phyloP scores from a whole-genome alignment of 164 flowering plant genomes.

The Cinnamomum micranthum region DNA sequence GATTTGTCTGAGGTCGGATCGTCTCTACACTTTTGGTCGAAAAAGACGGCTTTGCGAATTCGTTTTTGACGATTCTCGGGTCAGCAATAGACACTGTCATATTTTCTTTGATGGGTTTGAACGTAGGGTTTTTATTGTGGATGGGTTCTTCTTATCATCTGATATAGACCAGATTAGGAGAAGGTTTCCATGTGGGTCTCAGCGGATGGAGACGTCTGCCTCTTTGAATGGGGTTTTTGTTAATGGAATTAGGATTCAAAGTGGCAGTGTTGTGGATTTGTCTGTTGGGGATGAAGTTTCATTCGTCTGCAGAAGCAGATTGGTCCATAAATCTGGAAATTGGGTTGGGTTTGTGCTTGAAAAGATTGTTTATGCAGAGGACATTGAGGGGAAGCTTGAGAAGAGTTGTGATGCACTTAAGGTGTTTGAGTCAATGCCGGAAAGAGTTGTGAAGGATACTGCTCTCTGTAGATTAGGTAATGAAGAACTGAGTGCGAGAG shows the following conservation, averaged over 20 bases:
- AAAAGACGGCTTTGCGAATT: conserved; percentile 25
- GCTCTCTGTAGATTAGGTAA: conserved; percentile 6
- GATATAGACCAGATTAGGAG: conserved; percentile 25
- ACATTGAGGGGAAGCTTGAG: conserved; percentile 16
- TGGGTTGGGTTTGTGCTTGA: conserved; percentile 53
- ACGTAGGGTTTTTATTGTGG: conserved; percentile 40
- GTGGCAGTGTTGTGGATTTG: conserved; percentile 35
- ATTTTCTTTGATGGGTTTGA: conserved; percentile 36
- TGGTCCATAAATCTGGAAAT: conserved; percentile 13
- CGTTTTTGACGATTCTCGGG: conserved; percentile 35
- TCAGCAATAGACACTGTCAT: conserved; percentile 75
- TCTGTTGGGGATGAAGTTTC: conserved; percentile 61
- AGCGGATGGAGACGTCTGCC: conserved; percentile 3
- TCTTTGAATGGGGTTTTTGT: conserved; percentile 75
- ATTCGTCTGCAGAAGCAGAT: conserved; percentile 35
- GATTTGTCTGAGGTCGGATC: conserved; percentile 40
- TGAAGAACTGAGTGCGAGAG: conserved; percentile 24
- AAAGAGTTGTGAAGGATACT: conserved; percentile 3
- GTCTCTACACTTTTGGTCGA: conserved; percentile 59
- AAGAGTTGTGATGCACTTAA: conserved; percentile 9
- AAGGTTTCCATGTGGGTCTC: conserved; percentile 9
- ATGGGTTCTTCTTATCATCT: conserved; percentile 33
- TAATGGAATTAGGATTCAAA: conserved; percentile 47
- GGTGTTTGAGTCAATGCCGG: conserved; percentile 17
- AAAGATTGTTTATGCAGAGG: conserved; percentile 42